Evolutionary conservation across 2,329 filamentous ascomycete genomes (phyloP), one percentile per base, ranked within the genome.

Genomic region (Chaetomium strumarium): DNA sequence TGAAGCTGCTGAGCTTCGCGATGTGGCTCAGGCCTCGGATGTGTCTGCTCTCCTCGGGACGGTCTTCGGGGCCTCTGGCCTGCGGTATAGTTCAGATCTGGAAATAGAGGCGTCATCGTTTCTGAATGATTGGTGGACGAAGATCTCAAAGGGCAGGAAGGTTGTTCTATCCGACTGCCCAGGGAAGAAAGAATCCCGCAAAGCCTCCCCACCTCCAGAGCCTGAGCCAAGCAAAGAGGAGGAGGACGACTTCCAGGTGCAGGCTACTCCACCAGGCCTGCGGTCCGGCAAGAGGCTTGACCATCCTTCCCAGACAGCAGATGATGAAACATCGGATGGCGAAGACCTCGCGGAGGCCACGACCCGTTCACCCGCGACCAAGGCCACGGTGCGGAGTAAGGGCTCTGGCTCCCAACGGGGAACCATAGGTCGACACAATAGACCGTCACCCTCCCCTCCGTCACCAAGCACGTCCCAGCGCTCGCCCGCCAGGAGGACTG

Each of bases 231-330:
- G 51, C 6, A 55, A 57, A n/a, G 63, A 67, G 17, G 68, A 68
- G 4, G 71, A 75, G 11, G 73, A 74, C 41, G 76, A 77, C 51
- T 80, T 79, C 44, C 72, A 80, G 56, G 67, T 78, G 8, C 77
- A 78, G 54, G 65, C 69, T 17, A 77, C 75, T 1, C 76, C 76
- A 3, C 70, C 72, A 13, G 67, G 66, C 39, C 38, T 58, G 56
- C 16, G 36, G 43, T 60, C 67, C 12, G 59, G 61, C 30, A 55
- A 59, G 40, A 68, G 63, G 24, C 57, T 54, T 43, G 46, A 51
- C 33, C 52, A 43, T 37, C 52, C 45, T 36, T 8, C 36, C 20
- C 16, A 9, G 6, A 5, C 41, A 17, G 34, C 19, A 11, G 52
- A 55, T n/a, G 45, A 67, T 19, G 65, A 68, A n/a, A 70, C 68